Evolutionary conservation across 2,329 filamentous ascomycete genomes (phyloP), one percentile per base, ranked within the genome.

Genomic region (Epichloe scottii): DNA sequence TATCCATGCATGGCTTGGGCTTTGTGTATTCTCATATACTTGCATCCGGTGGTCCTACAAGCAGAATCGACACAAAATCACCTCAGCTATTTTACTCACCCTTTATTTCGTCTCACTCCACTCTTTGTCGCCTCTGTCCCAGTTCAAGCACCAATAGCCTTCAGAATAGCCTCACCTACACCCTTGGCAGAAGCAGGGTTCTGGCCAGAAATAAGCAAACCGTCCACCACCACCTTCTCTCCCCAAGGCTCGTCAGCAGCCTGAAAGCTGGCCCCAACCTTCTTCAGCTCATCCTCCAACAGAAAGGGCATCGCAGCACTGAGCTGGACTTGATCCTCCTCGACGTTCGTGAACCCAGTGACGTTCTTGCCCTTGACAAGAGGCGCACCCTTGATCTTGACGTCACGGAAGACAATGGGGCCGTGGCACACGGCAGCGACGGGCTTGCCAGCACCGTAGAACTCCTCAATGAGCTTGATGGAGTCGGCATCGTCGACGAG

Each of bases 381-480:
- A 48, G 71, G 70, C 55, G 71, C 67, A 35, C 79, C 80, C 54
- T 74, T 68, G 19, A 73, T 60, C 58, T 73, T 77, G 37, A 78
- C 82, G 57, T 82, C 74, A 46, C 75, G 71, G 15, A 87, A 70
- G 12, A 76, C 84, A 3, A 77, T 77, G 2, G 83, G 80, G 5
- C 81, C 84, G 66, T 87, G 84, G 70, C 84, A 87, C 44, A 87
- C 81, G 3, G 83, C 79, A 0, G 78, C 70, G 14, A 87, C 75
- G 50, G 80, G 71, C 71, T 85, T 85, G 55, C 74, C 77, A 3
- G 74, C 71, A 39, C 70, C 67, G 59, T 73, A 76, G 63, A 87
- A 85, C 63, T 85, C 79, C 54, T 71, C 67, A 59, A 83, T 79
- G 37, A 87, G 67, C 54, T 74, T 68, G 56, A 80, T 76, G 26